Evolutionary conservation across 2,329 filamentous ascomycete genomes (phyloP).

Genomic region (Stagonosporopsis vannaccii): DNA sequence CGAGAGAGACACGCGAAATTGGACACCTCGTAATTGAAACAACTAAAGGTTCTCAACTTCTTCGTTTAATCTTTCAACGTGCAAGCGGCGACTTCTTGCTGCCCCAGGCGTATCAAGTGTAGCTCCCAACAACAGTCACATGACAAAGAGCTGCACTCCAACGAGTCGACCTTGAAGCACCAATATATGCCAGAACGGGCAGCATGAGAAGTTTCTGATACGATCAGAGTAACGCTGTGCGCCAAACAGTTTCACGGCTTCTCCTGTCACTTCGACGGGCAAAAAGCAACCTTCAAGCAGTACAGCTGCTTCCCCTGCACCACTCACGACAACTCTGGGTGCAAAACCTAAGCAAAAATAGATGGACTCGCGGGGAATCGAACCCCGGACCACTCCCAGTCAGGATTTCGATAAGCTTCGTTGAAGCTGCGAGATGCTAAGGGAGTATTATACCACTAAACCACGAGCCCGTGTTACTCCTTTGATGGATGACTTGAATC

Average conservation of each 20-base stretch:
- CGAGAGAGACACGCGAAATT: no score
- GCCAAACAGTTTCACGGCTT: no score
- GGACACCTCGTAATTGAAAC: no score
- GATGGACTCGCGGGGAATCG: conserved; percentile 23
- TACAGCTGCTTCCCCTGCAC: background rate
- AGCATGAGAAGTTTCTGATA: no score
- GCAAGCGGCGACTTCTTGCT: background rate
- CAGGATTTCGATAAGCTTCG: background rate
- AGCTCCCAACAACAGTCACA: background rate
- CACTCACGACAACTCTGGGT: background rate
- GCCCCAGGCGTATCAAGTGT: background rate
- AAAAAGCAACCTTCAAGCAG: background rate
- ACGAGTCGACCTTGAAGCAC: no score
- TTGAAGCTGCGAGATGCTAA: no score
- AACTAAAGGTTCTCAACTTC: no score
- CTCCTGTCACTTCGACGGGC: background rate
- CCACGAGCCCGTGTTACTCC: background rate
- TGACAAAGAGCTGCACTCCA: background rate
- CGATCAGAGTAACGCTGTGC: no score
- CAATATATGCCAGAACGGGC: no score
- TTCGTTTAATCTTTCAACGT: no score
- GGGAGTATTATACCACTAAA: background rate
- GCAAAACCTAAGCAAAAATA: background rate
- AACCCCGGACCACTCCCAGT: conserved; percentile 26
- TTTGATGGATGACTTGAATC: no score